These are phyloP conservation scores for Parathielavia appendiculata DNA, from an alignment of 495 filamentous ascomycete species.

Conservation along the genomic window DNA sequence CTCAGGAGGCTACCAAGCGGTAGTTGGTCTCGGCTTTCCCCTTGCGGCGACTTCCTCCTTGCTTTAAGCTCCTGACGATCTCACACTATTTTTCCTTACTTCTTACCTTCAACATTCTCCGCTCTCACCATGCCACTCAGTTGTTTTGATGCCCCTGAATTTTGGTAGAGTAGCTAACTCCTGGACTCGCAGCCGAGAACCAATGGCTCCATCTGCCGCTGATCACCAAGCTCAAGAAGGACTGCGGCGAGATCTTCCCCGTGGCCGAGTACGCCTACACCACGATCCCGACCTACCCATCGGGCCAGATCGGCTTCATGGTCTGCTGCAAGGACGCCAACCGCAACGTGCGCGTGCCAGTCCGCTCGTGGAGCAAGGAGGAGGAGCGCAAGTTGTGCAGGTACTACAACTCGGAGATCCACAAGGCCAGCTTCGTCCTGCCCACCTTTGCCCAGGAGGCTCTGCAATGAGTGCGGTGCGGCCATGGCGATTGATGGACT, in stretches of 20 bases:
- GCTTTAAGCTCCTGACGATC: constrained; percentile 1
- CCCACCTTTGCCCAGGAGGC: constrained; percentile 87
- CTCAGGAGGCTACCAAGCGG: constrained; percentile 34
- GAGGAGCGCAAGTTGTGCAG: constrained; percentile 87
- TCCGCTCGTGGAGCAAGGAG: constrained; percentile 72
- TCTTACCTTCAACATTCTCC: constrained; percentile 1
- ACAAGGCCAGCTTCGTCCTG: constrained; percentile 87
- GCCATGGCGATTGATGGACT: background rate
- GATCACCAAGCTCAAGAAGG: constrained; percentile 87
- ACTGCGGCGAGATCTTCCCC: constrained; percentile 96
- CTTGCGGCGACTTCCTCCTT: constrained; percentile 13
- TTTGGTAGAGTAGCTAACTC: constrained; percentile 27
- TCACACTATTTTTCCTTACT: constrained; percentile 7
- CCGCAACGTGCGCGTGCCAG: constrained; percentile 74
- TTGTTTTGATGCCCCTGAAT: background rate
- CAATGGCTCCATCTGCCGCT: constrained; percentile 95
- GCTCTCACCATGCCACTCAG: background rate
- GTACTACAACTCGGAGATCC: constrained; percentile 95
- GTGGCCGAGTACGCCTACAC: constrained; percentile 98
- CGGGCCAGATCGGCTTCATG: constrained; percentile 99
- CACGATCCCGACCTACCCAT: constrained; percentile 98
- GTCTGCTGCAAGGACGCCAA: constrained; percentile 92
- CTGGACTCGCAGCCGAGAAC: constrained; percentile 72
- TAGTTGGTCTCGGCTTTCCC: constrained; percentile 29
- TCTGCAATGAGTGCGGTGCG: constrained; percentile 43